phyloP scores from a whole-genome alignment of 2,329 filamentous ascomycete genomes.

The Fusarium subglutinans region DNA sequence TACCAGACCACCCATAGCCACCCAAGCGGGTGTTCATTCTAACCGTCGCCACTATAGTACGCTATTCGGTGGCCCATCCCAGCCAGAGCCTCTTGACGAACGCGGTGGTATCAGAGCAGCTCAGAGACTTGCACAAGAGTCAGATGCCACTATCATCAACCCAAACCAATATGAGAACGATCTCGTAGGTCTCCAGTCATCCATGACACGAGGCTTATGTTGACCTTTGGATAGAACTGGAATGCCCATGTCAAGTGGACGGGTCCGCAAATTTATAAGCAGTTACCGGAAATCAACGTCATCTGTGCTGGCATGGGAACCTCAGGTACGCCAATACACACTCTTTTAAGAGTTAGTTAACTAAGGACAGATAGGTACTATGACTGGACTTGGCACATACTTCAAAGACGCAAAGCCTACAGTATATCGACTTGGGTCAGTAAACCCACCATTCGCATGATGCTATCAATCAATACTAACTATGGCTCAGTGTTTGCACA shows the following conservation, averaged over 20 bases:
- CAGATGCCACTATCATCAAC: slow-evolving; percentile 59
- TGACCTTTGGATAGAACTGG: slow-evolving; percentile 54
- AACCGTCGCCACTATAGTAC: slow-evolving; percentile 40
- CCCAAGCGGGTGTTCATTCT: neutral
- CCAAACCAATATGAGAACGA: slow-evolving; percentile 67
- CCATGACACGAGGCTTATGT: rapidly evolving
- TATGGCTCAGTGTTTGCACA: slow-evolving; percentile 62
- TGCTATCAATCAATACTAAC: neutral
- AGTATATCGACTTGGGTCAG: slow-evolving; percentile 50
- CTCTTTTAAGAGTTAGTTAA: slow-evolving; percentile 1
- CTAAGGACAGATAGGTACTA: slow-evolving; percentile 45
- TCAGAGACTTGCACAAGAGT: slow-evolving; percentile 52
- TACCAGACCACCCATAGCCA: rapidly evolving
- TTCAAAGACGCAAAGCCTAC: slow-evolving; percentile 61
- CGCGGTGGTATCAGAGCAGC: slow-evolving; percentile 63
- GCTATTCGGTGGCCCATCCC: slow-evolving; percentile 67
- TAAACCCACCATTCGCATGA: rapidly evolving
- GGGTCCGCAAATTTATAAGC: slow-evolving; percentile 64
- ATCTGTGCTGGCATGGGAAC: slow-evolving; percentile 68
- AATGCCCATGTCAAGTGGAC: slow-evolving; percentile 67
- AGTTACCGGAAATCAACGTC: slow-evolving; percentile 65
- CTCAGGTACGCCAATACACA: slow-evolving; percentile 52
- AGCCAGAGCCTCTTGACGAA: slow-evolving; percentile 63
- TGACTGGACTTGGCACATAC: slow-evolving; percentile 60
- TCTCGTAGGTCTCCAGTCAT: slow-evolving; percentile 34